Evolutionary conservation across 176 grass and related monocot species (phyloP).

Genomic region (Saccharum officinarum): DNA sequence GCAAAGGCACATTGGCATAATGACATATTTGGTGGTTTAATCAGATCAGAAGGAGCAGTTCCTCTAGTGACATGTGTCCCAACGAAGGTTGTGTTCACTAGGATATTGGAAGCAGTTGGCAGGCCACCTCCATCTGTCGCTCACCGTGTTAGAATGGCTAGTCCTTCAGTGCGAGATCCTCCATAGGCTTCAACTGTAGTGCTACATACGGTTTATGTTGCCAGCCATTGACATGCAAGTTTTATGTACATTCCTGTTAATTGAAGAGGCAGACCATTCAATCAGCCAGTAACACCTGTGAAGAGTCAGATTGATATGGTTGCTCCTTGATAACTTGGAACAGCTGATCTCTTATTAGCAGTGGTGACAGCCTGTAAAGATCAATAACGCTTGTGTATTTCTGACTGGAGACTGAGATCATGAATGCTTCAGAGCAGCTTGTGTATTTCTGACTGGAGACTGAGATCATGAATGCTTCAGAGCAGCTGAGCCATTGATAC

Average conservation of each 20-base stretch:
- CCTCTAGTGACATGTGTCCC: slow-evolving; percentile 91
- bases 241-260: slow-evolving; percentile 52
- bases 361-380: slow-evolving; percentile 48
- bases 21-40: slow-evolving; percentile 66
- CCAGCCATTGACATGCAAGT: slow-evolving; percentile 33
- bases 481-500: slow-evolving; percentile 18
- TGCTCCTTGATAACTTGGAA: slow-evolving; percentile 46
- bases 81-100: slow-evolving; percentile 88
- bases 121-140: slow-evolving; percentile 50
- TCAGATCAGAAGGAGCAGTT: slow-evolving; percentile 60
- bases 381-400: slow-evolving; percentile 22
- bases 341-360: slow-evolving; percentile 34
- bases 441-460: slow-evolving; percentile 48
- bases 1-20: slow-evolving; percentile 45
- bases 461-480: slow-evolving; percentile 35
- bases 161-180: slow-evolving; percentile 51
- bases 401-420: slow-evolving; percentile 21
- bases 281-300: slow-evolving; percentile 49
- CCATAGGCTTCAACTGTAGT: slow-evolving; percentile 37
- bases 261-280: slow-evolving; percentile 54
- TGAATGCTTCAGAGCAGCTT: background rate
- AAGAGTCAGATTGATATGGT: slow-evolving; percentile 44
- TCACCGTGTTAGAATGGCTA: slow-evolving; percentile 65
- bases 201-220: slow-evolving; percentile 22
- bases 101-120: slow-evolving; percentile 92